Evolutionary conservation across 495 filamentous ascomycete genomes (phyloP).

Genomic region (Penicillium waksmanii): DNA sequence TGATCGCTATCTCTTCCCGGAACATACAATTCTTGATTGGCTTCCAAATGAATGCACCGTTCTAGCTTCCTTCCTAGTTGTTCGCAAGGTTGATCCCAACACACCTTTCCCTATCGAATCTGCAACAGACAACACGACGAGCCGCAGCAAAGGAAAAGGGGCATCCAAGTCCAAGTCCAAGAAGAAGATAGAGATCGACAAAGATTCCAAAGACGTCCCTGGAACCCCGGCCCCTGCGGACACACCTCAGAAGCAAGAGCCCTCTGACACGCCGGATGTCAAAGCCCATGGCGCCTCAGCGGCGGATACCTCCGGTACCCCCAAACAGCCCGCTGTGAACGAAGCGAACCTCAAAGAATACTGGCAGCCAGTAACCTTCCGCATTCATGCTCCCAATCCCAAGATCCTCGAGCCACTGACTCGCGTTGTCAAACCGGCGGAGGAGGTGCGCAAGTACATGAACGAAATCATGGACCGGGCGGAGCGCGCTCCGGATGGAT

Average conservation of each 20-base stretch:
- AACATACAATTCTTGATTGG: conserved; percentile 81
- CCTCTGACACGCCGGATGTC: conserved; percentile 23
- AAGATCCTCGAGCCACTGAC: conserved; percentile 73
- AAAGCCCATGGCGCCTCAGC: conserved; percentile 9
- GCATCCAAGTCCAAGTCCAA: conserved; percentile 41
- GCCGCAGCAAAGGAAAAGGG: conserved; percentile 37
- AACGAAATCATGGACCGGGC: conserved; percentile 78
- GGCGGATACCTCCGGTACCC: conserved; percentile 10
- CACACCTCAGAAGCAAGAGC: conserved; percentile 22
- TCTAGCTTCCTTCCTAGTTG: conserved; percentile 56
- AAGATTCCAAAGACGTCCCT: conserved; percentile 14
- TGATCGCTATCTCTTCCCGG: conserved; percentile 89
- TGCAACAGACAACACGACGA: conserved; percentile 29
- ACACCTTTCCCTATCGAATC: conserved; percentile 45
- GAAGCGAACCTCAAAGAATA: conserved; percentile 63
- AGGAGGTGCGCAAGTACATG: conserved; percentile 82
- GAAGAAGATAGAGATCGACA: conserved; percentile 32
- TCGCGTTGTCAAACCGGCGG: conserved; percentile 74
- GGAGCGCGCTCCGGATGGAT: conserved; percentile 69
- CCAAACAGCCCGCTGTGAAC: conserved; percentile 9
- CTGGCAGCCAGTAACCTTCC: conserved; percentile 88
- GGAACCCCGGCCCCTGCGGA: conserved; percentile 19
- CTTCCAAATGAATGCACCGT: conserved; percentile 50
- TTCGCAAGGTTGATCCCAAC: conserved; percentile 52
- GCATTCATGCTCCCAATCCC: conserved; percentile 64